A percentile compares a stretch with the other conserved stretches of the same genome.
Evolutionary conservation across 495 filamentous ascomycete species (phyloP).

Genomic region (Penicilliopsis zonata): DNA sequence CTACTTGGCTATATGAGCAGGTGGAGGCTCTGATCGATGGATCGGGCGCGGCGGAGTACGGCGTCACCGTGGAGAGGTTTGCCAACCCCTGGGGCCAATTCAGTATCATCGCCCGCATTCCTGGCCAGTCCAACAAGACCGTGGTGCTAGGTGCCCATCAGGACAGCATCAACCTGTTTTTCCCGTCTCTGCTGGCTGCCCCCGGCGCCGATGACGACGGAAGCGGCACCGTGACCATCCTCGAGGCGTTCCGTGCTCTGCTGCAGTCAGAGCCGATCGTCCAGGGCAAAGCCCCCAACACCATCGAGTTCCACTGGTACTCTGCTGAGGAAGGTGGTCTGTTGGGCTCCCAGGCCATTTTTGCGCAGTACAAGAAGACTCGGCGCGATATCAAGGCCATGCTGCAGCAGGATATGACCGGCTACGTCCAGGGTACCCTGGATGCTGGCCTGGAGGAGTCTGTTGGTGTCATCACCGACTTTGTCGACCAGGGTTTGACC

Average conservation of each 20-base stretch:
- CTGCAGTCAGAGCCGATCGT: slow-evolving; percentile 40
- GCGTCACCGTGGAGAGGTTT: slow-evolving; percentile 62
- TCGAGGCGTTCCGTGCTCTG: slow-evolving; percentile 56
- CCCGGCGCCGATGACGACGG: slow-evolving; percentile 71
- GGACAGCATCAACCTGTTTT: slow-evolving; percentile 81
- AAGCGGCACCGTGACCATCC: slow-evolving; percentile 65
- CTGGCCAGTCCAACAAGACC: slow-evolving; percentile 74
- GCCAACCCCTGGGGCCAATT: slow-evolving; percentile 80
- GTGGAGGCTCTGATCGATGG: slow-evolving; percentile 60
- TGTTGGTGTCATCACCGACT: slow-evolving; percentile 91
- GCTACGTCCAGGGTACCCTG: slow-evolving; percentile 72
- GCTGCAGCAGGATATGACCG: slow-evolving; percentile 99
- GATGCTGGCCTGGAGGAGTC: slow-evolving; percentile 74
- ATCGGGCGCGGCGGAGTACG: slow-evolving; percentile 55
- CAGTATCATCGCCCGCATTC: slow-evolving; percentile 86
- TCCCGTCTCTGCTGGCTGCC: slow-evolving; percentile 70
- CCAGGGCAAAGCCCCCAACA: slow-evolving; percentile 51
- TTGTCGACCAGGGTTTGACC: slow-evolving; percentile 70
- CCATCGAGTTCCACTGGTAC: slow-evolving; percentile 95
- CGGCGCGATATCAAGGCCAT: slow-evolving; percentile 81
- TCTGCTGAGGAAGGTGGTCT: slow-evolving; percentile 85
- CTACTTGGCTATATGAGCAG: slow-evolving; percentile 71
- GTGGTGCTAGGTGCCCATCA: slow-evolving; percentile 67
- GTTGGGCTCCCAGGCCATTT: slow-evolving; percentile 78
- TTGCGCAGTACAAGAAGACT: slow-evolving; percentile 66